Evolutionary conservation across 1,139 yeast genomes (phyloP).

Genomic region (Williopsis jadinii): DNA sequence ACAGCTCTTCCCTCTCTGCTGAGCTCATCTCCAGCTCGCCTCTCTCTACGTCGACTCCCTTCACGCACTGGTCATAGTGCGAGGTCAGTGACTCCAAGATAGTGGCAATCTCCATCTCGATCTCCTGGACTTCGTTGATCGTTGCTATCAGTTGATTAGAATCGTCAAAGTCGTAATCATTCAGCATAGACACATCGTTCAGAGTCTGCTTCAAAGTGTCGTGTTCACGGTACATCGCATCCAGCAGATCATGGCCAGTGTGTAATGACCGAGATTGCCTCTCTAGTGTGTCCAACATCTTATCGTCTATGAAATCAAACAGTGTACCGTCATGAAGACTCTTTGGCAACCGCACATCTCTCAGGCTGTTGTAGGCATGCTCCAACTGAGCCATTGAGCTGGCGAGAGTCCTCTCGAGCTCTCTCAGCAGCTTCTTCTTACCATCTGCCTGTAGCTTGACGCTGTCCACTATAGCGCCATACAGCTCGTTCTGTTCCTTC

Average conservation of each 20-base stretch:
- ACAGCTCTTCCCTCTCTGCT: conserved; percentile 27
- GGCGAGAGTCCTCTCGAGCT: conserved; percentile 22
- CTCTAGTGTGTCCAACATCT: conserved; percentile 11
- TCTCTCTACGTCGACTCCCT: conserved; percentile 29
- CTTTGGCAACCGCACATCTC: conserved; percentile 24
- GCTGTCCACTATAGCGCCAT: conserved; percentile 26
- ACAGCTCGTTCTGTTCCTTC: conserved; percentile 28
- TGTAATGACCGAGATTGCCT: no score
- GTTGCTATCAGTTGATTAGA: conserved; percentile 7
- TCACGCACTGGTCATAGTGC: conserved; percentile 73
- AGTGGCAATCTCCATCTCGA: conserved; percentile 67
- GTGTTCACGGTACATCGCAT: conserved; percentile 18
- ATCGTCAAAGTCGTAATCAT: conserved; percentile 10
- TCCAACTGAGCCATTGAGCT: conserved; percentile 28
- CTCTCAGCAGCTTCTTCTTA: conserved; percentile 21
- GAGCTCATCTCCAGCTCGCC: conserved; percentile 16
- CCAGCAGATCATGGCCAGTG: conserved; percentile 13
- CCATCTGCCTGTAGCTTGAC: conserved; percentile 25
- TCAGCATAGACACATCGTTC: conserved; percentile 4
- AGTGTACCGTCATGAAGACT: conserved; percentile 25
- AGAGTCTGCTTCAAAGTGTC: conserved; percentile 7
- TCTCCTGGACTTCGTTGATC: conserved; percentile 35
- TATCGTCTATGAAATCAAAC: conserved; percentile 39
- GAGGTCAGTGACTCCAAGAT: conserved; percentile 65
- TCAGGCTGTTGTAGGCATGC: conserved; percentile 25